These are phyloP conservation scores for Acer saccharum DNA, from an alignment of 345 rosid genomes.

Conservation along the genomic window DNA sequence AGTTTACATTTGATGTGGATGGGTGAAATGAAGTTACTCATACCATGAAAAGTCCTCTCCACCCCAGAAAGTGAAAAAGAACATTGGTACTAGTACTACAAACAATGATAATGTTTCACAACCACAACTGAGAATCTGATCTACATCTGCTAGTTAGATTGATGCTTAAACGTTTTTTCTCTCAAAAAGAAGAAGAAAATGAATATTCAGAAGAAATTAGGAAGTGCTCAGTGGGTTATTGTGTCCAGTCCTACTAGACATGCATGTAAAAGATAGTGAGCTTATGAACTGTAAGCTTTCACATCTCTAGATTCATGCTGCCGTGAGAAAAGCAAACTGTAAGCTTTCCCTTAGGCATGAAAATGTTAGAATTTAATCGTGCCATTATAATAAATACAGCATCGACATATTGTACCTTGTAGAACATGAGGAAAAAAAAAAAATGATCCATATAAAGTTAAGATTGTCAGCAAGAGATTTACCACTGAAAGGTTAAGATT, in stretches of 20 bases:
- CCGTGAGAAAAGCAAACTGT: not conserved
- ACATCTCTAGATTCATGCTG: not conserved
- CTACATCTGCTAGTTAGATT: not conserved
- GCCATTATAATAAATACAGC: not conserved
- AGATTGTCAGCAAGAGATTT: not conserved
- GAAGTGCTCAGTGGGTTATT: not conserved
- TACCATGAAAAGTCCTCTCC: not conserved
- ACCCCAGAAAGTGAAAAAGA: not conserved
- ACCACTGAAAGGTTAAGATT: not conserved
- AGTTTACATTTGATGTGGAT: not conserved
- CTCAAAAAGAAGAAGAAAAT: not conserved
- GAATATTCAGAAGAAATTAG: not conserved
- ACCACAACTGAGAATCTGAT: not conserved
- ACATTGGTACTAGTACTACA: not conserved
- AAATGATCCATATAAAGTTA: not conserved
- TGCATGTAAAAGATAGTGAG: not conserved
- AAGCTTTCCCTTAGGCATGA: not conserved
- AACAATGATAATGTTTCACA: not conserved
- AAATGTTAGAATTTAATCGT: not conserved
- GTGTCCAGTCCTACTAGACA: not conserved
- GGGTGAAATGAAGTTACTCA: not conserved
- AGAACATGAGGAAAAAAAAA: not conserved
- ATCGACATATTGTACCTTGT: not conserved
- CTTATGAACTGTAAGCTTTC: not conserved
- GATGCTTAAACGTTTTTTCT: not conserved